Evolutionary conservation across 306 rosid genomes (phyloP).

Genomic region (Prunus kanzakura): DNA sequence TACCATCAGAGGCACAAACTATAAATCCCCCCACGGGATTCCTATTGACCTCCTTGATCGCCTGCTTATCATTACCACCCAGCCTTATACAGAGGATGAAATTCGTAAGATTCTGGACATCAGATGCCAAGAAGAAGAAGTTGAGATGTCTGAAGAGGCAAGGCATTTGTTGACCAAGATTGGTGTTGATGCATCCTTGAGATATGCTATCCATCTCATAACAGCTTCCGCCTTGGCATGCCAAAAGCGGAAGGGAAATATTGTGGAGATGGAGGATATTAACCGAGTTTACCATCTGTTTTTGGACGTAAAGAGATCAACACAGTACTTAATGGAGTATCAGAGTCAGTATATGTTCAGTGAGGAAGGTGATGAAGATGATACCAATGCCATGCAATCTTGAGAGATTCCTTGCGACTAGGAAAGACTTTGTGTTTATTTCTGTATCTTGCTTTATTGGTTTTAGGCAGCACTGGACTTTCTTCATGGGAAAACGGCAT

Average conservation of each 20-base stretch:
- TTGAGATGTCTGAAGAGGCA: slow-evolving; percentile 89
- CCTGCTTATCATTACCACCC: slow-evolving; percentile 82
- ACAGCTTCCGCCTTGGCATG: slow-evolving; percentile 87
- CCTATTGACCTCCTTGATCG: slow-evolving; percentile 95
- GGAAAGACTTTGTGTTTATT: background rate
- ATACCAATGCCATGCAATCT: slow-evolving; percentile 50
- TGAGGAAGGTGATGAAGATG: slow-evolving; percentile 81
- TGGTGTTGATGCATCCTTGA: slow-evolving; percentile 85
- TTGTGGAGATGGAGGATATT: slow-evolving; percentile 88
- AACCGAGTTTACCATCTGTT: slow-evolving; percentile 92
- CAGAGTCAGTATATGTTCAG: slow-evolving; percentile 93
- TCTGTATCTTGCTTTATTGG: background rate
- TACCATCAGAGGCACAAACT: slow-evolving; percentile 87
- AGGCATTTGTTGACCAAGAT: slow-evolving; percentile 79
- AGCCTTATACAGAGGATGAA: slow-evolving; percentile 80
- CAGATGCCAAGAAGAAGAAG: slow-evolving; percentile 75
- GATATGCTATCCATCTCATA: slow-evolving; percentile 94
- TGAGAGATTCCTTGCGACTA: slow-evolving; percentile 17
- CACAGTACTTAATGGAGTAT: slow-evolving; percentile 95
- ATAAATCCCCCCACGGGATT: slow-evolving; percentile 96
- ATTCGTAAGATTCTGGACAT: slow-evolving; percentile 82
- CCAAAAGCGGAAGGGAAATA: slow-evolving; percentile 79
- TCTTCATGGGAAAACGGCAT: background rate
- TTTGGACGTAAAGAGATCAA: slow-evolving; percentile 93
- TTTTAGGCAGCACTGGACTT: background rate